These are phyloP conservation scores for Pseudocercospora musae DNA, from an alignment of 2,329 filamentous ascomycete genomes.

Conservation along the genomic window DNA sequence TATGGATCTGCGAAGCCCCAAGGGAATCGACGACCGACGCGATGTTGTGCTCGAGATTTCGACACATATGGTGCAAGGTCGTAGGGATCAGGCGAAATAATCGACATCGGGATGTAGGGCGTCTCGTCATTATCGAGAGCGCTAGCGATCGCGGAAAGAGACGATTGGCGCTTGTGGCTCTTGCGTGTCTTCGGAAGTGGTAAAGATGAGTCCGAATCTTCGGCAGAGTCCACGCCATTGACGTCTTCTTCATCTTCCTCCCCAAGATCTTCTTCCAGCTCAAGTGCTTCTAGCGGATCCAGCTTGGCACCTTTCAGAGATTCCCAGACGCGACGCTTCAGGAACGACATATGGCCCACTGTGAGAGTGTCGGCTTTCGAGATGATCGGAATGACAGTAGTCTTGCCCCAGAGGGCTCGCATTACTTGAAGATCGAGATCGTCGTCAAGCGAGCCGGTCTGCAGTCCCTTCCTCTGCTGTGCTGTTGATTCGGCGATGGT, in stretches of 20 bases:
- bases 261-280: constrained; percentile 69
- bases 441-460: constrained; percentile 61
- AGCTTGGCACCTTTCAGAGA: constrained; percentile 81
- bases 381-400: constrained; percentile 90
- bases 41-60: constrained; percentile 47
- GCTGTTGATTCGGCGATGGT: constrained; percentile 47
- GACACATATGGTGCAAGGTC: constrained; percentile 59
- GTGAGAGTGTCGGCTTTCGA: constrained; percentile 97
- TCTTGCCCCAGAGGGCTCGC: constrained; percentile 84
- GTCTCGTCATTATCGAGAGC: constrained; percentile 42
- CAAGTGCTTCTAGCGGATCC: constrained; percentile 82
- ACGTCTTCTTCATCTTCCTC: constrained; percentile 50
- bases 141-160: constrained; percentile 24
- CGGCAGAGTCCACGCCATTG: constrained; percentile 33
- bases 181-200: constrained; percentile 15
- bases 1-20: constrained; percentile 98
- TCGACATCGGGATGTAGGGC: constrained; percentile 81
- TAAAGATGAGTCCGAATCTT: constrained; percentile 31
- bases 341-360: constrained; percentile 84
- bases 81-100: constrained; percentile 91
- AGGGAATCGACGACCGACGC: constrained; percentile 83
- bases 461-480: constrained; percentile 17
- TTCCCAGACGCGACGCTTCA: constrained; percentile 88
- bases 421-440: constrained; percentile 88
- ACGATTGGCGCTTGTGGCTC: constrained; percentile 26